Evolutionary conservation across 2,329 filamentous ascomycete species (phyloP), one percentile per base, ranked within the genome.

Genomic region (Fusarium temperatum): DNA sequence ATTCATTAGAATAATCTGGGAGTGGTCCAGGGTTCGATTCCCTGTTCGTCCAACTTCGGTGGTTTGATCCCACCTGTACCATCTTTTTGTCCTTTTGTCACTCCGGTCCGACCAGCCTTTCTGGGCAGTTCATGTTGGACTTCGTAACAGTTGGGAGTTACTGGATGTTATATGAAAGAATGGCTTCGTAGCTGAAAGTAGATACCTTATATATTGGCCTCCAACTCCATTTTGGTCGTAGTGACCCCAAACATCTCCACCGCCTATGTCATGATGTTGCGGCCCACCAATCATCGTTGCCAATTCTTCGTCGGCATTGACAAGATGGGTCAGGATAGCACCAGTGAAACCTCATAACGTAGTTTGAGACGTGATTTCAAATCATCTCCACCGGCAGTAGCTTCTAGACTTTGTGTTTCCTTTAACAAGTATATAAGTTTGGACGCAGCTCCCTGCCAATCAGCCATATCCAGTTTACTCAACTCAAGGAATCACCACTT

Each of bases 1-100:
- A 28, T 60, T 48, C 54, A 48, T 41, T 1, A 8, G 35, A 41
- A 41, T 41, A 48, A 60, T 50, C 55, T 63, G 61, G 61, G 61
- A 65, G 62, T 45, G 62, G 44, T 61, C 54, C 38, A 39, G 26
- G 30, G 51, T 67, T 67, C 62, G 35, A 66, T 66, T 60, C 39
- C 62, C 62, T 41, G n/a, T 66, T 63, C 55, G 45, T 53, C 45
- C 45, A 65, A 32, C 20, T 10, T 35, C 6, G 26, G 57, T 63
- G 62, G 57, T 63, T 53, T 12, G 8, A 63, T 35, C 20, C 45
- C 39, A 53, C 55, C 2, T 53, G 12, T 45, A 63, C 22, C 44
- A 7, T 32, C 12, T 41, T 58, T 58, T 58, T 50, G 55, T 0
- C 13, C 9, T 26, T 15, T 11, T 14, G 2, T 4, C 7, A 0